These are phyloP conservation scores for Diplodia mutila DNA, from an alignment of 2,329 filamentous ascomycete species.

Conservation along the genomic window DNA sequence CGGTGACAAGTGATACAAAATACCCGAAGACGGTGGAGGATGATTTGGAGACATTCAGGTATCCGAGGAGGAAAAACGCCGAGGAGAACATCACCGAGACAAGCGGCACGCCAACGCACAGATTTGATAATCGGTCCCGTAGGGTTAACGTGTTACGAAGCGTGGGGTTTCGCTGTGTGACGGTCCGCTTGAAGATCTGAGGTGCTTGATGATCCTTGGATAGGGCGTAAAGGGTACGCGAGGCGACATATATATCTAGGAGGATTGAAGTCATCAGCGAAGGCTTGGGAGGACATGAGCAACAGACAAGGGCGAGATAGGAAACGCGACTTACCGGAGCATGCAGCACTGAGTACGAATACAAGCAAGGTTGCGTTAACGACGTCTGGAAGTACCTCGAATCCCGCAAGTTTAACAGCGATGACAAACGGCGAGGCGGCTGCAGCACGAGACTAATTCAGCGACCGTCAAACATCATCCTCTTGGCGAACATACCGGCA, in stretches of 20 bases:
- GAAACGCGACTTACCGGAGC: neutral
- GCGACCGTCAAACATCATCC: slow-evolving; percentile 30
- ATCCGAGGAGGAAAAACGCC: slow-evolving; percentile 45
- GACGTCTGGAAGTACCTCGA: slow-evolving; percentile 56
- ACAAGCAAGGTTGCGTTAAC: slow-evolving; percentile 80
- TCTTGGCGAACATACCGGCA: neutral
- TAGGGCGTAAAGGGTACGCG: slow-evolving; percentile 47
- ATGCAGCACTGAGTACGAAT: slow-evolving; percentile 74
- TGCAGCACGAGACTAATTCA: slow-evolving; percentile 51
- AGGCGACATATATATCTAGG: slow-evolving; percentile 42
- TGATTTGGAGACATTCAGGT: slow-evolving; percentile 46
- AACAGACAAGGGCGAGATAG: neutral
- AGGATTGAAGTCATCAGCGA: neutral
- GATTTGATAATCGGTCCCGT: neutral
- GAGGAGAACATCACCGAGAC: slow-evolving; percentile 45
- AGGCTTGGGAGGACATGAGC: neutral
- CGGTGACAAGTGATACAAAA: slow-evolving; percentile 50
- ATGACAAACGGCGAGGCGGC: slow-evolving; percentile 63
- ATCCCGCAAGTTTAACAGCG: slow-evolving; percentile 49
- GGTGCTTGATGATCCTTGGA: slow-evolving; percentile 50
- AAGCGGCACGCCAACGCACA: slow-evolving; percentile 39
- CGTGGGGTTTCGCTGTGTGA: slow-evolving; percentile 27
- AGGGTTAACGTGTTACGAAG: neutral
- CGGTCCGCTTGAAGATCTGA: slow-evolving; percentile 39
- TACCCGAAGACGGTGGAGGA: slow-evolving; percentile 47